Evolutionary conservation across 2,329 filamentous ascomycete genomes (phyloP), one percentile per base, ranked within the genome.

Genomic region (Epichloe uncinata): DNA sequence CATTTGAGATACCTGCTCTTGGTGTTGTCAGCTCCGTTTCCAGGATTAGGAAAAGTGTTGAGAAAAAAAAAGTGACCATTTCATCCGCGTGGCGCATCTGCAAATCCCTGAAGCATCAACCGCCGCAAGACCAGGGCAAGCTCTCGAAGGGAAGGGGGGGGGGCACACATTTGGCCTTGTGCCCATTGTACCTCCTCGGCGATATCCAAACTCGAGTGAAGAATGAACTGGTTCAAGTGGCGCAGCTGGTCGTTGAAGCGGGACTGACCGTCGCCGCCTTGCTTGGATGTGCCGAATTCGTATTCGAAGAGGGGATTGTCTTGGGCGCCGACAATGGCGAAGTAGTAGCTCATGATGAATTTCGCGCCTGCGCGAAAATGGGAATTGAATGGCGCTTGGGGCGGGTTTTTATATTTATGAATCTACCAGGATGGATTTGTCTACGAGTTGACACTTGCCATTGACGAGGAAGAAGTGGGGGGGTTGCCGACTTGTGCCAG

Each of bases 171-270:
- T 58, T 87, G 83, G 4, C 86, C 85, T 54, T 75, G 87, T 6
- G 81, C 84, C 91, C 93, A 98, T 70, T 97, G 93, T 33, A 91
- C 82, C 68, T 98, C 93, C 70, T 98, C 93, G 47, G 95, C 86
- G 43, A 97, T 87, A 66, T 98, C 93, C 51, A 98, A 74, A 57
- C 87, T 87, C 58, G 87, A 90, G 71, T 98, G 91, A 34, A 95
- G 82, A 63, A 97, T 88, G 72, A 98, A 97, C 68, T 96, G 93
- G 71, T 96, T 96, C 75, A 96, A 85, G 67, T 95, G 87, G 55
- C 87, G 82, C 49, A 91, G 85, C 61, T 94, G 84, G 56, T 95
- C 87, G 52, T 79, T 81, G 74, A 96, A 97, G 63, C 87, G 85
- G 53, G 91, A 79, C 64, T 89, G 76, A 59, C 93, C 93, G 73